Percentiles rank a stretch among this genome's conserved stretches.
These are phyloP conservation scores for Acacia concinna DNA, from an alignment of 331 rosid species.

Conservation along the genomic window DNA sequence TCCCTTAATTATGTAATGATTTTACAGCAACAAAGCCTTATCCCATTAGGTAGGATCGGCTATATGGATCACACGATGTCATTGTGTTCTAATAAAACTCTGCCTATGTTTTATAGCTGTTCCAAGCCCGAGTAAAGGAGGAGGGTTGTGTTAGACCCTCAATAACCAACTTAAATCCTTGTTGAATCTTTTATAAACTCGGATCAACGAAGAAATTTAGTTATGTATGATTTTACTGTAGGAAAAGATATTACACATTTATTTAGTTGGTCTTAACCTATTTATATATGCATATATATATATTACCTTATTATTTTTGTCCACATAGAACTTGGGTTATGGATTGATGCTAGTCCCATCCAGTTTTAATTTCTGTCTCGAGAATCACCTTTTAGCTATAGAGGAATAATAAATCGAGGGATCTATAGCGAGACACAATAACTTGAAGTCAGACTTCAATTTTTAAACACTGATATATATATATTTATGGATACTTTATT, in stretches of 20 bases:
- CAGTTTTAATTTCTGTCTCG: constrained; percentile 2
- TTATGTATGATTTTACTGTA: background rate
- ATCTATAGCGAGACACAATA: constrained; percentile 10
- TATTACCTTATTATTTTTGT: background rate
- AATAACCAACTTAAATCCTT: too few relatives aligned
- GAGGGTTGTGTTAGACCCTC: too few relatives aligned
- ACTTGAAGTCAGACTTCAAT: background rate
- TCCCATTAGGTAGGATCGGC: too few relatives aligned
- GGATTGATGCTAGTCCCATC: background rate
- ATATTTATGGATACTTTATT: constrained; percentile 1
- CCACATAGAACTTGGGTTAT: background rate
- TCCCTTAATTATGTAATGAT: background rate
- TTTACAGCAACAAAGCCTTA: too few relatives aligned
- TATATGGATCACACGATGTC: too few relatives aligned
- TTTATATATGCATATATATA: too few relatives aligned
- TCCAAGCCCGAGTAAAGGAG: too few relatives aligned
- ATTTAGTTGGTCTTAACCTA: background rate
- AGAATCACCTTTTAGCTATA: background rate
- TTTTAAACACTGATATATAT: background rate
- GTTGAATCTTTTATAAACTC: too few relatives aligned
- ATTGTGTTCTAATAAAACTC: too few relatives aligned
- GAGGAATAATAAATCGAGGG: background rate
- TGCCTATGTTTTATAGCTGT: too few relatives aligned
- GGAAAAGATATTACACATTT: background rate
- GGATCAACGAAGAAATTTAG: too few relatives aligned